phyloP scores from a whole-genome alignment of 148 eudicot species.

The Silene conica region DNA sequence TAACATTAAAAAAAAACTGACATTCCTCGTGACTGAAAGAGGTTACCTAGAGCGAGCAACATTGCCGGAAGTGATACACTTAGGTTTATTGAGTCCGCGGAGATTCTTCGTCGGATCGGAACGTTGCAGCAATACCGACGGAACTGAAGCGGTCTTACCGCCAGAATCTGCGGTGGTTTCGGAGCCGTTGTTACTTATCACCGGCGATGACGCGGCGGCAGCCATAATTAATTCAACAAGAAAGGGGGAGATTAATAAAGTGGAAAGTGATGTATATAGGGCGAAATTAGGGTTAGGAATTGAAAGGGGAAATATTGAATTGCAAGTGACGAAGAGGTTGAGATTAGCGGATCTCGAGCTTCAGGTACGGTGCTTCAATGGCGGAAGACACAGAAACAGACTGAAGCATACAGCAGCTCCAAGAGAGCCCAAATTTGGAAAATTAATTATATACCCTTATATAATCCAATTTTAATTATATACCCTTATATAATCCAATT shows the following conservation, averaged over 20 bases:
- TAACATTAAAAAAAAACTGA: no score
- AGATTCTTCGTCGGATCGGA: constrained; percentile 33
- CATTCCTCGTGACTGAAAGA: background rate
- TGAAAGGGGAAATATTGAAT: background rate
- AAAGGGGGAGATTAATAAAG: background rate
- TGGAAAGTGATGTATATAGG: background rate
- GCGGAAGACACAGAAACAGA: background rate
- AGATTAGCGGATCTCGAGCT: no score
- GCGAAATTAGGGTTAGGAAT: background rate
- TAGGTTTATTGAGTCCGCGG: constrained; percentile 46
- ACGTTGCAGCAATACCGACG: constrained; percentile 21
- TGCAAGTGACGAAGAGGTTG: no score
- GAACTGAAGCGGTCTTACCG: background rate
- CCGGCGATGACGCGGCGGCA: background rate
- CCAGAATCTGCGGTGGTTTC: background rate
- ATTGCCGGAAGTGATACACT: constrained; percentile 49
- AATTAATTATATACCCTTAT: no score
- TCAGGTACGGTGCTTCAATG: background rate
- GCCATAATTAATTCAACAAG: background rate
- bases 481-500: no score
- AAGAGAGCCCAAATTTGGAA: no score
- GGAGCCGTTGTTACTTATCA: background rate
- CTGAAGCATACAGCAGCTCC: no score
- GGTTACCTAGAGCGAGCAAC: constrained; percentile 47
- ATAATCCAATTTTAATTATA: no score